Conservation (phyloP, 768 basidiomycete species). For the Lactarius indigo region DNA sequence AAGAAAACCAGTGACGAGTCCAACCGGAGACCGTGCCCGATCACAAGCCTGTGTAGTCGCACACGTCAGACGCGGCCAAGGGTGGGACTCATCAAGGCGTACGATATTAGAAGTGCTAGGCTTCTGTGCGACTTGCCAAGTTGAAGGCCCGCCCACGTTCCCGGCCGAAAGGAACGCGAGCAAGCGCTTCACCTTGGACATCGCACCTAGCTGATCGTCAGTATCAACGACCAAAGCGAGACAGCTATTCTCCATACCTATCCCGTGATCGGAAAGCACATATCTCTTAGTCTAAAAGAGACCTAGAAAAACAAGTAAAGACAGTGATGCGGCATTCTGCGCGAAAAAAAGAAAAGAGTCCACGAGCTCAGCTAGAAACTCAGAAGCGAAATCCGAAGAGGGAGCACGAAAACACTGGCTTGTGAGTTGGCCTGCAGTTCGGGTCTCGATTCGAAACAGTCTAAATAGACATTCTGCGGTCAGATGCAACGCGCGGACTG, state of each 20-base stretch:
- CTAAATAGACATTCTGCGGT: conserved; percentile 10
- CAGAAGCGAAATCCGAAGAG: not conserved
- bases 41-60: not conserved
- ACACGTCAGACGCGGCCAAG: not conserved
- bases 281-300: not conserved
- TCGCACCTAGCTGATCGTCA: not conserved
- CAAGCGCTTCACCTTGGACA: conserved; percentile 1
- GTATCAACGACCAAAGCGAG: not conserved
- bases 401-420: too few relatives aligned
- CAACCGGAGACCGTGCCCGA: conserved; percentile 6
- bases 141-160: conserved; percentile 8
- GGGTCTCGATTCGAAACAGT: not conserved
- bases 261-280: not conserved
- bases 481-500: not conserved
- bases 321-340: conserved; percentile 4
- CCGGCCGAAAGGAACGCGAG: conserved; percentile 18
- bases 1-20: conserved; percentile 6
- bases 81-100: not conserved
- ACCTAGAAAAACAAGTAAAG: conserved; percentile 9
- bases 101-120: not conserved
- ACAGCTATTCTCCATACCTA: not conserved
- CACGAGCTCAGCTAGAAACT: conserved; percentile 11
- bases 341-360: conserved; percentile 13
- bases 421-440: not conserved
- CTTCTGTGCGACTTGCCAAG: not conserved